Conservation (phyloP, 208 protist species). For the Leishmania turanica region DNA sequence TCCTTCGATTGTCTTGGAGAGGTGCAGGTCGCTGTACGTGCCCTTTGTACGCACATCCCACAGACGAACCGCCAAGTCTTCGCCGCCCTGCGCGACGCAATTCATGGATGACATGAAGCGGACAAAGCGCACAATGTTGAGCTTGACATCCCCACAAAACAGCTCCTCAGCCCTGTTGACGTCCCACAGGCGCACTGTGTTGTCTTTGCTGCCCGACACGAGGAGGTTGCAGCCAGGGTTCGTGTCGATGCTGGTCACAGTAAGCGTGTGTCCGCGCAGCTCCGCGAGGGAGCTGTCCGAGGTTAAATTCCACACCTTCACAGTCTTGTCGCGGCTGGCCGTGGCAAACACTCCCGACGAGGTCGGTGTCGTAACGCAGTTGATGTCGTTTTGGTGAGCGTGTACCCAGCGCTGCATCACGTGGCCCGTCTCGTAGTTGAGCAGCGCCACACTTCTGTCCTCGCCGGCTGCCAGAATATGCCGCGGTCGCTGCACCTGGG, state of each 20-base stretch:
- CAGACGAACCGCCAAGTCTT: constrained; percentile 67
- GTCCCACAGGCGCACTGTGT: constrained; percentile 80
- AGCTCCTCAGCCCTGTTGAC: constrained; percentile 53
- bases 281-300: constrained; percentile 37
- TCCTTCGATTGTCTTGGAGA: constrained; percentile 50
- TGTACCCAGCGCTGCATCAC: constrained; percentile 54
- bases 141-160: constrained; percentile 66
- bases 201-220: constrained; percentile 80
- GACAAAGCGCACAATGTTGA: constrained; percentile 80
- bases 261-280: constrained; percentile 61
- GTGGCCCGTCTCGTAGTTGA: constrained; percentile 73
- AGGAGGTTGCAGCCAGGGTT: constrained; percentile 29
- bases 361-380: constrained; percentile 55
- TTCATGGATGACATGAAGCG: constrained; percentile 56
- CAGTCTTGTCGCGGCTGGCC: constrained; percentile 56
- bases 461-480: constrained; percentile 61
- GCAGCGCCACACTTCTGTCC: constrained; percentile 57
- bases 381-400: constrained; percentile 64
- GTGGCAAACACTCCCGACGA: constrained; percentile 55
- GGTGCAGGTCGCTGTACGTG: constrained; percentile 33
- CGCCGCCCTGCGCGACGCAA: constrained; percentile 72
- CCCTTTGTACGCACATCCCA: constrained; percentile 68
- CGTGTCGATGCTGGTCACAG: constrained; percentile 57
- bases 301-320: constrained; percentile 70
- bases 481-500: constrained; percentile 37